Base-by-base conservation (phyloP, 352 stramenopile species). In the Phytophthora colocasiae region DNA sequence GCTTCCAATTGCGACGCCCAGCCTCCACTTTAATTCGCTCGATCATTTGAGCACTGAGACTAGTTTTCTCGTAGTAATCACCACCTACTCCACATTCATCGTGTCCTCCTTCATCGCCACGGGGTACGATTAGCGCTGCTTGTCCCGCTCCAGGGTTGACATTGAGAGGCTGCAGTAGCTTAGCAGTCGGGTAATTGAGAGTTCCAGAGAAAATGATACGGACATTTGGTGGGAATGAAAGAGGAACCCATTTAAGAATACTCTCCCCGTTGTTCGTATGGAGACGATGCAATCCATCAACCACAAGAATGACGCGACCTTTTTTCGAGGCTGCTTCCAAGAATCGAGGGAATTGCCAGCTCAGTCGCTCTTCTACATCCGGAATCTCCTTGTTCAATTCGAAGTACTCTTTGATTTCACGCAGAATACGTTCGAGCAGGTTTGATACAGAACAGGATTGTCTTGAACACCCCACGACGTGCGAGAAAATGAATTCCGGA, bases 321-420 rank as follows among this genome's bases (percentile, higher is more conserved):
- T 97, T 97, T 75, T 96, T 96, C 29, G 86, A 85, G 22, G 92
- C 90, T 36, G 90, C 80, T 29, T 98, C 91, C 24, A 98, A 69
- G 31, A 98, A 96, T 2, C 90, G 83, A 12, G 93, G 92, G 51
- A 98, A 88, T 38, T 98, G 83, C 92, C 92, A 98, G 47, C 88
- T 92, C 15, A 98, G 71, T 29, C 90, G 85, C 61, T 97, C 90
- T 62, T 96, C 85, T 17, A 92, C 75, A 22, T 93, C 82, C 26
- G 92, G 87, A 11, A 97, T 86, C 10, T 87, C 78, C 58, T 94
- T 93, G 47, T 77, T 88, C 1, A 98, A 77, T 56, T 98, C 91
- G 63, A 98, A 98, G 69, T 95, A 93, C 46, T 95, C 79, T 40
- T 97, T 97, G 24, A 98, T 85, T 58, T 95, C 89, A 5, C 81